Conservation (phyloP, 2,329 filamentous ascomycete species). For the Colletotrichum limetticola region DNA sequence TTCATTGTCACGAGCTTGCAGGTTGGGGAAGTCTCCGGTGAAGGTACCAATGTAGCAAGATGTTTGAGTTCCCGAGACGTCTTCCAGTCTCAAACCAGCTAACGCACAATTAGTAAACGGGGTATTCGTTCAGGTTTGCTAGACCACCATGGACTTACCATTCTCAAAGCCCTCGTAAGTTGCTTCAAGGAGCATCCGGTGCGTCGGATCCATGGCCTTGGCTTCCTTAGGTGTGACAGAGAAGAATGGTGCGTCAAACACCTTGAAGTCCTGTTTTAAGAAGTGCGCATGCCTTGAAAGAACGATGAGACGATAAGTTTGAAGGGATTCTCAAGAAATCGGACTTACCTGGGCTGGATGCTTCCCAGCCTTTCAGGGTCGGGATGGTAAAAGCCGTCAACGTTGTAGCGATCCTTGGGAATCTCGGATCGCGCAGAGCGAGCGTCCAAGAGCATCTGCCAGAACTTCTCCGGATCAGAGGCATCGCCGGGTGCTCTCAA, state of each 20-base stretch:
- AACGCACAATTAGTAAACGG: background rate
- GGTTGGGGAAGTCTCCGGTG: constrained; percentile 45
- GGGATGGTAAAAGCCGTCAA: constrained; percentile 39
- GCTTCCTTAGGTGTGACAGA: constrained; percentile 41
- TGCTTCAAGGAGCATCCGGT: constrained; percentile 49
- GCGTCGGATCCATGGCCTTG: constrained; percentile 49
- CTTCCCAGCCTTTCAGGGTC: constrained; percentile 35
- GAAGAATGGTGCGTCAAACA: constrained; percentile 44
- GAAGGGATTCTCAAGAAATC: no score
- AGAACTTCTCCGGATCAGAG: constrained; percentile 47
- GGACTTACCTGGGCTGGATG: constrained; percentile 33
- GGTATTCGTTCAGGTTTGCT: background rate
- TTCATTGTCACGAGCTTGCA: constrained; percentile 39
- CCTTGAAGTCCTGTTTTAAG: constrained; percentile 42
- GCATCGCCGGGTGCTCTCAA: constrained; percentile 52
- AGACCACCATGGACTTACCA: constrained; percentile 56
- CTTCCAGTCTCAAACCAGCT: constrained; percentile 50
- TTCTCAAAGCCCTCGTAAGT: constrained; percentile 47
- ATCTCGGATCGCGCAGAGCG: constrained; percentile 34
- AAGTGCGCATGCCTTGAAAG: constrained; percentile 42
- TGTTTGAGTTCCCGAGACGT: constrained; percentile 43
- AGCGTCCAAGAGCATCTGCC: constrained; percentile 43
- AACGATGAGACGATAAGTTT: no score
- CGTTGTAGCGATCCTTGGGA: constrained; percentile 37
- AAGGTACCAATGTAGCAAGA: constrained; percentile 49